A percentile compares a stretch with the other conserved stretches of the same genome.
phyloP scores from a whole-genome alignment of 768 basidiomycete genomes.

The Auriculariales sp. region DNA sequence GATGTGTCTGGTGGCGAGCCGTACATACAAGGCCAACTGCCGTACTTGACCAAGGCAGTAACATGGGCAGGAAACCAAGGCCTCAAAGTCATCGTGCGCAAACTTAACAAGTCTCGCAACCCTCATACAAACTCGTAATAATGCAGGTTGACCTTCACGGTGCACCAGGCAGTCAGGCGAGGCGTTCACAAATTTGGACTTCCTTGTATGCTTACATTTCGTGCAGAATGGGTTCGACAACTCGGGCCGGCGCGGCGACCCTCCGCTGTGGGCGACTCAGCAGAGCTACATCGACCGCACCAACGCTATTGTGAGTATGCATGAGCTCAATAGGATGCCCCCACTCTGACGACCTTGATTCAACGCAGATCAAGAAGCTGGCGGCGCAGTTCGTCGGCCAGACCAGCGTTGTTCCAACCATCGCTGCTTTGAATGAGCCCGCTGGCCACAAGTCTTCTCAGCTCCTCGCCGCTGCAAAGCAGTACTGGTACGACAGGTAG shows the following conservation, averaged over 20 bases:
- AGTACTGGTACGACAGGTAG: slow-evolving; percentile 38
- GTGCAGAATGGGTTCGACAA: slow-evolving; percentile 52
- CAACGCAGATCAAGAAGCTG: slow-evolving; percentile 16
- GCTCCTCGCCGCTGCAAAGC: slow-evolving; percentile 31
- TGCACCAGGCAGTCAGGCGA: slow-evolving; percentile 77
- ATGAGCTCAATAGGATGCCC: background rate
- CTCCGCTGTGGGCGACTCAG: slow-evolving; percentile 57
- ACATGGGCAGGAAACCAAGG: slow-evolving; percentile 55
- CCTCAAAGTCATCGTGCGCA: slow-evolving; percentile 71
- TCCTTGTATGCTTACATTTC: slow-evolving; percentile 3
- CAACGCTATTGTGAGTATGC: slow-evolving; percentile 37
- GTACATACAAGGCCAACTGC: slow-evolving; percentile 61
- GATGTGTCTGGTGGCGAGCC: slow-evolving; percentile 69
- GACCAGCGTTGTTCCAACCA: slow-evolving; percentile 41
- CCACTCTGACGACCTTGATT: background rate
- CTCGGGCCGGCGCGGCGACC: slow-evolving; percentile 49
- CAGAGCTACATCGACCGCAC: slow-evolving; percentile 55
- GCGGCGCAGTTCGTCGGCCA: slow-evolving; percentile 43
- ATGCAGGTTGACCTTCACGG: slow-evolving; percentile 12
- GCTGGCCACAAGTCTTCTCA: slow-evolving; percentile 47
- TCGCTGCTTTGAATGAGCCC: slow-evolving; percentile 76
- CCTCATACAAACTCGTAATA: background rate
- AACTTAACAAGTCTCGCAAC: slow-evolving; percentile 30
- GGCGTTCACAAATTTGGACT: slow-evolving; percentile 14
- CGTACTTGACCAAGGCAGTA: slow-evolving; percentile 52